Evolutionary conservation across 768 basidiomycete genomes (phyloP), one percentile per base, ranked within the genome.

Genomic region (Kwoniella shandongensis): DNA sequence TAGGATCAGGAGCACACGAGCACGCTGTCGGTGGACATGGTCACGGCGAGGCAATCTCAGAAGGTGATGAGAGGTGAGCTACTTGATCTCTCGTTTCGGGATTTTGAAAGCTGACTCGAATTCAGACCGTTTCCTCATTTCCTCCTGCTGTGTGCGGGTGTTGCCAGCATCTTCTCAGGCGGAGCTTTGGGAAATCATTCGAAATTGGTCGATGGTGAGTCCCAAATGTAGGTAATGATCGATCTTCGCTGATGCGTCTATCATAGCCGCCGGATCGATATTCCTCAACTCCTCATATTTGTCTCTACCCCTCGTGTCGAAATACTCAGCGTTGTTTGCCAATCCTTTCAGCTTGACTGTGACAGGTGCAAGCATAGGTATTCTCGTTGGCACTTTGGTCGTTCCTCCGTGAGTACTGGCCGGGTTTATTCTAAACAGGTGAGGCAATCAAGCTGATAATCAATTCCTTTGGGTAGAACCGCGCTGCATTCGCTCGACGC

Each of bases 311-410:
- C 18, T 68, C 10, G 60, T 70, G 11, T 22, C 44, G 4, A 55
- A 47, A 38, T 61, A 61, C 20, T 20, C 58, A 1, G 22, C 59
- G 82, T 54, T 88, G 26, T 55, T 89, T 6, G 81, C 83, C 12
- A 94, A 92, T 63, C 90, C 90, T 0, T 94, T 87, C 78, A 81
- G 83, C 15, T 70, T 84, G 4, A 83, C 84, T 3, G 87, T 89
- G 0, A 73, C 89, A 8, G 62, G 80, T 27, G 85, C 86, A 61
- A 82, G 83, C 41, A 8, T 80, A 0, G 79, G 79, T 0, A 82
- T 91, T 36, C 74, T 88, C 4, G 65, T 79, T 3, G 81, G 84
- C 18, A 82, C 82, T 3, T 57, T 82, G 17, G 66, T 82, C 44
- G 72, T 88, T 17, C 83, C 87, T 36, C 63, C 80, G 84, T 89